These are phyloP conservation scores for Aspergillus sparsus DNA, from an alignment of 495 filamentous ascomycete genomes.

Conservation along the genomic window DNA sequence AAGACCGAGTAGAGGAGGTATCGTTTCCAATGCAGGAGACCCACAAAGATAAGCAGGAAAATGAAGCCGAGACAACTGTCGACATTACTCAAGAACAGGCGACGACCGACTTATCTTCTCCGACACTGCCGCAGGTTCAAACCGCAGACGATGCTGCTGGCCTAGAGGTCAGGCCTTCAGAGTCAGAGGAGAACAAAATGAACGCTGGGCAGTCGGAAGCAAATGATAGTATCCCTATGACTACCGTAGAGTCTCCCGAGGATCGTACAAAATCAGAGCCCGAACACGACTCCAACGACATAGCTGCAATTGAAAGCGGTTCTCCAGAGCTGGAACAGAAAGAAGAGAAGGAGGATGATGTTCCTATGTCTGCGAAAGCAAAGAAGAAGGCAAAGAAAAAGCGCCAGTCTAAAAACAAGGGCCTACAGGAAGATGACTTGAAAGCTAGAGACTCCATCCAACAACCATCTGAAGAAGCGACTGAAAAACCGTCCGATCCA, in stretches of 20 bases:
- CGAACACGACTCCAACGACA: constrained; percentile 5
- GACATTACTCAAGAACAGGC: constrained; percentile 4
- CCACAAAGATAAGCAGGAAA: constrained; percentile 1
- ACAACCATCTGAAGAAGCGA: constrained; percentile 12
- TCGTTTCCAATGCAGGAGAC: background rate
- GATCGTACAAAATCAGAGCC: background rate
- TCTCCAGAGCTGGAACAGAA: constrained; percentile 47
- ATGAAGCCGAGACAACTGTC: constrained; percentile 2
- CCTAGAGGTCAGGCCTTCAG: constrained; percentile 22
- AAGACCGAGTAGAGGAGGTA: background rate
- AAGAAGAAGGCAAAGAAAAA: constrained; percentile 52
- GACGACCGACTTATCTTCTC: background rate
- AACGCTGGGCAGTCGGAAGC: no score
- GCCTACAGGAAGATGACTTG: constrained; percentile 23
- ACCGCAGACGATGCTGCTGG: constrained; percentile 18
- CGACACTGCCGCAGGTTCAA: constrained; percentile 18
- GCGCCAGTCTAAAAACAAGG: constrained; percentile 36
- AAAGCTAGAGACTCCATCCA: constrained; percentile 8
- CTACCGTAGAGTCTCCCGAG: no score
- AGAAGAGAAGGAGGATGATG: constrained; percentile 34
- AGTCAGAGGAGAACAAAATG: no score
- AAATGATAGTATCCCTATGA: no score
- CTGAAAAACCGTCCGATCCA: constrained; percentile 11
- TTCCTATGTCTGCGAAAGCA: constrained; percentile 38
- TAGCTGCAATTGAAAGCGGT: constrained; percentile 33